Conservation (phyloP, 208 protist species). For the Acanthamoeba polyphaga region DNA sequence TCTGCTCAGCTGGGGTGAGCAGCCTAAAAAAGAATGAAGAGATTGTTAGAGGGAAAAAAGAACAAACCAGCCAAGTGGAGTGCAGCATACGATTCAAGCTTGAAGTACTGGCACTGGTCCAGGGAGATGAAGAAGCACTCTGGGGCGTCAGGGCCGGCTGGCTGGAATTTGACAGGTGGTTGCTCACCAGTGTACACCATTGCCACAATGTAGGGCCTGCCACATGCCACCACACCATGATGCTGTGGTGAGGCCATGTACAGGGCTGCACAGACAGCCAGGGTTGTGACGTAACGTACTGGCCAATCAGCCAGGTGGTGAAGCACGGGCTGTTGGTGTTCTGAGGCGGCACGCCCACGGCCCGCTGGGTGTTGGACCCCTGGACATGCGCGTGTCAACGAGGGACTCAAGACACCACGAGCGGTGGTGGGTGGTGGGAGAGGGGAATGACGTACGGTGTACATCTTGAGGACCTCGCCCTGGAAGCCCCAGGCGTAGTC, state of each 20-base stretch:
- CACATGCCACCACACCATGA: neutral
- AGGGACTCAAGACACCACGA: too few species aligned
- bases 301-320: constrained; percentile 18
- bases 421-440: neutral
- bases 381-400: neutral
- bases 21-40: neutral
- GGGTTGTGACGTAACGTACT: neutral
- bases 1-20: neutral
- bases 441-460: neutral
- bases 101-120: constrained; percentile 38
- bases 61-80: neutral
- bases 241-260: too few species aligned
- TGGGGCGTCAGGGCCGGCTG: neutral
- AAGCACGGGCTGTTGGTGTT: constrained; percentile 34
- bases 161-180: neutral
- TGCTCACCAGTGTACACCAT: neutral
- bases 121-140: constrained; percentile 46
- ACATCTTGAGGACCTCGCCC: constrained; percentile 31
- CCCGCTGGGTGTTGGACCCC: constrained; percentile 33
- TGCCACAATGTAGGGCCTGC: constrained; percentile 32
- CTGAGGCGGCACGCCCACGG: constrained; percentile 32
- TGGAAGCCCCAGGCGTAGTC: constrained; percentile 55
- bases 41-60: neutral
- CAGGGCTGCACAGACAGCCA: neutral
- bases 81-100: neutral